Conservation (phyloP, 176 grass and related monocot species). For the Oryza brachyantha region DNA sequence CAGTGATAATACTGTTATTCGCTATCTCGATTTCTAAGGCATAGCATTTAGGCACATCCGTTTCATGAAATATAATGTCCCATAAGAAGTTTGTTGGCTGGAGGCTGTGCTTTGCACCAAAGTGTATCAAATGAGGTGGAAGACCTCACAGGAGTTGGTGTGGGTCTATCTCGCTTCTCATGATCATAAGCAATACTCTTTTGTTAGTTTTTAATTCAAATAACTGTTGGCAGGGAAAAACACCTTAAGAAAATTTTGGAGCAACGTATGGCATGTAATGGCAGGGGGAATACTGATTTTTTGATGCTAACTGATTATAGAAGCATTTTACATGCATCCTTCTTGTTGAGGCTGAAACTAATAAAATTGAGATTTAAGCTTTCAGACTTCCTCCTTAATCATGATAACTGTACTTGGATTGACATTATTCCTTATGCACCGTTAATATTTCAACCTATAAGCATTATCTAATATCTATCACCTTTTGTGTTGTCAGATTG, state of each 20-base stretch:
- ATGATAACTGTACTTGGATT: not conserved
- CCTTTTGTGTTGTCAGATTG: conserved; percentile 41
- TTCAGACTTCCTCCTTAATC: not conserved
- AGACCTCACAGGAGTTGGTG: not conserved
- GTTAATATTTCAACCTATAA: not conserved
- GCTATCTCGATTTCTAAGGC: not conserved
- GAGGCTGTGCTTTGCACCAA: not conserved
- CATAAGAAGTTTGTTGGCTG: not conserved
- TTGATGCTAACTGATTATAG: not conserved
- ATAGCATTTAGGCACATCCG: not conserved
- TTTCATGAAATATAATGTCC: not conserved
- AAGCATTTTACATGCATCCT: not conserved
- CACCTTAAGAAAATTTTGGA: not conserved
- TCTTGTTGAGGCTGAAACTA: conserved; percentile 8
- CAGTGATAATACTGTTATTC: not conserved
- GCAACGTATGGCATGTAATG: not conserved
- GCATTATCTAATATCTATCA: not conserved
- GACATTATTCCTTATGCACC: not conserved
- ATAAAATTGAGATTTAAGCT: not conserved
- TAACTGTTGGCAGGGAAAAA: not conserved
- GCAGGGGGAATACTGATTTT: not conserved
- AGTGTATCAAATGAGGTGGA: not conserved
- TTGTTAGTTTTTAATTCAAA: conserved; percentile 12
- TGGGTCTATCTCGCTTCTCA: conserved; percentile 10
- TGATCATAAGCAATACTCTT: not conserved